Evolutionary conservation across 768 basidiomycete species (phyloP).

Genomic region (Mycena chlorophos): DNA sequence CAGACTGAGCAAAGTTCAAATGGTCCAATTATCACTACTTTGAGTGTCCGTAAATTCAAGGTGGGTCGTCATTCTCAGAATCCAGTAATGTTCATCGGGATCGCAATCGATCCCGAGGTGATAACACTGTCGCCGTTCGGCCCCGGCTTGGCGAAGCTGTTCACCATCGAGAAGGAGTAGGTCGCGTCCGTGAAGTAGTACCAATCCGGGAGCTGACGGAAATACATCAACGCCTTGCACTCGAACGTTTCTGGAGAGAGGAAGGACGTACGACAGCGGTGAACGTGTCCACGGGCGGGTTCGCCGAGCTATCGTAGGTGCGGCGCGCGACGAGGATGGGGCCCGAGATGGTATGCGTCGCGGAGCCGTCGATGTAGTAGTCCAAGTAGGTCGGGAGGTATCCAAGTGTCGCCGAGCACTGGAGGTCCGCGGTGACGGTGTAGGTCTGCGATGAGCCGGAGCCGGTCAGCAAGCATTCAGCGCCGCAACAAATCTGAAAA

Average conservation of each 20-base stretch:
- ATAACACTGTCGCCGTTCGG: constrained; percentile 15
- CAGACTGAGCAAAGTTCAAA: too few relatives aligned
- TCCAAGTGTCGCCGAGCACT: constrained; percentile 13
- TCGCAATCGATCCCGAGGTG: constrained; percentile 2
- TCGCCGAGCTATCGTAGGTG: constrained; percentile 10
- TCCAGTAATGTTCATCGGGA: constrained; percentile 13
- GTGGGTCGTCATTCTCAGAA: too few relatives aligned
- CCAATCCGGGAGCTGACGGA: constrained; percentile 11
- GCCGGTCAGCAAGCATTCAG: not conserved
- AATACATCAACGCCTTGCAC: not conserved
- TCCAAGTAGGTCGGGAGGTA: constrained; percentile 20
- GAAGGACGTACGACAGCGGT: constrained; percentile 4
- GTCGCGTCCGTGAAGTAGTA: constrained; percentile 10
- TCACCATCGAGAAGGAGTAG: constrained; percentile 6
- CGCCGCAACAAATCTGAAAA: not conserved
- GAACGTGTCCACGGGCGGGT: constrained; percentile 12
- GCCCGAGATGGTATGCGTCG: constrained; percentile 1
- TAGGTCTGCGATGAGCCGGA: constrained; percentile 1
- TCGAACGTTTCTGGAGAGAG: not conserved
- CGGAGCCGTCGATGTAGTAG: constrained; percentile 9
- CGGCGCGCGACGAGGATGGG: constrained; percentile 16
- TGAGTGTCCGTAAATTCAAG: too few relatives aligned
- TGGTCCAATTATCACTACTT: too few relatives aligned
- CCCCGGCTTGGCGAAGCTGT: constrained; percentile 11
- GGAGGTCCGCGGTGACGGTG: constrained; percentile 15